Base-by-base conservation (phyloP, 2,329 filamentous ascomycete genomes). In the Hypoxylon sp. region DNA sequence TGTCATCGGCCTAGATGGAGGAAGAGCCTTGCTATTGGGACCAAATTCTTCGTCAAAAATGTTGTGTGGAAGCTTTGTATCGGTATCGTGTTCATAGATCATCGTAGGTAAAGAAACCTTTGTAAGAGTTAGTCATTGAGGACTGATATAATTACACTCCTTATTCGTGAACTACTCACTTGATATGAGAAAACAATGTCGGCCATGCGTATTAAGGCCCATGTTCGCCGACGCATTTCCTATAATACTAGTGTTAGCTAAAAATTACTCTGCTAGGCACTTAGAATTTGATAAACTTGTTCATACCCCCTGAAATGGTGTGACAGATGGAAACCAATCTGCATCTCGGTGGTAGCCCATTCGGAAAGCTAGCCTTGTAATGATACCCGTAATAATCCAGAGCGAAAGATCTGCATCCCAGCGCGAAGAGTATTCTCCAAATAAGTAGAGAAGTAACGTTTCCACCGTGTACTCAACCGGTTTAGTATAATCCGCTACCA, bases 311-410 rank as follows among this genome's bases (percentile, higher is more conserved):
- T 93, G 88, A 72, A 93, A 94, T 5, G 91, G 89, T 1, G 89
- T 86, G 50, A 96, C 85, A 13, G 85, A 87, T 1, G 90, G 84
- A 76, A 93, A 94, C 80, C 90, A 92, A 65, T 88, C 91, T 9
- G 91, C 86, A 76, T 95, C 93, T 66, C 93, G 86, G 74, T 95
- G 93, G 73, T 94, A 92, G 3, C 91, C 91, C 89, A 92, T 92
- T 43, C 90, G 85, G 79, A 91, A 80, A 74, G 87, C 83, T 78
- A 88, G 79, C 79, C 88, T 80, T 75, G 86, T 87, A 59, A 86
- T 84, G 67, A 87, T 73, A 9, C 85, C 84, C 79, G 81, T 80
- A 67, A 89, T 86, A 68, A 89, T 76, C 85, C 86, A 89, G 14
- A 93, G 80, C 3, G 90, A 88, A 28, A 91, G 80, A 74, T 94